Conservation (phyloP, 805 yeast species). For the Ogataea wickerhamii region DNA sequence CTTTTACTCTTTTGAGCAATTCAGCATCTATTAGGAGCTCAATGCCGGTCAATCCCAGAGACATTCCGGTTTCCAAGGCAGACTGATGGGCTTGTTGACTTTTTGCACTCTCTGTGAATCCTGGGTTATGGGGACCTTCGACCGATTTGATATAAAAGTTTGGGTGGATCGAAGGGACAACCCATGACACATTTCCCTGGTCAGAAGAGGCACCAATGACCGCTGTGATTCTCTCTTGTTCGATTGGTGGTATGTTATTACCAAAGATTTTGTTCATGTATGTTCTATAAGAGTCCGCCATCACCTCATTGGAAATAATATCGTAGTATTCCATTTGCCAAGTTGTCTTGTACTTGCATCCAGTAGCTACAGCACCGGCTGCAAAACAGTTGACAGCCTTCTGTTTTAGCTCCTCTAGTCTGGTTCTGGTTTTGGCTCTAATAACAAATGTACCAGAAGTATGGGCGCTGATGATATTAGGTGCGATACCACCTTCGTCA, state of each 20-base stretch:
- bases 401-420: constrained; percentile 17
- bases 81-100: constrained; percentile 14
- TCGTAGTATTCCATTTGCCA: constrained; percentile 28
- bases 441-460: constrained; percentile 17
- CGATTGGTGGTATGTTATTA: constrained; percentile 7
- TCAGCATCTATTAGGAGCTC: constrained; percentile 18
- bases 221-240: constrained; percentile 12
- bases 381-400: constrained; percentile 30
- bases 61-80: constrained; percentile 18
- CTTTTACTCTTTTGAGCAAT: constrained; percentile 11
- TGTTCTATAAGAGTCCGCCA: constrained; percentile 16
- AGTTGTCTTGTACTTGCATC: constrained; percentile 31
- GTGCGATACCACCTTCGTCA: constrained; percentile 23
- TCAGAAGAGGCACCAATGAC: constrained; percentile 23
- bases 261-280: constrained; percentile 16
- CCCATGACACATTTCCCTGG: constrained; percentile 25
- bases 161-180: constrained; percentile 24
- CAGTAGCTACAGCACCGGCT: constrained; percentile 30
- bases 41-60: constrained; percentile 19
- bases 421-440: constrained; percentile 17
- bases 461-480: constrained; percentile 27
- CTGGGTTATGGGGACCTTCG: constrained; percentile 23
- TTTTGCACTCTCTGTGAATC: constrained; percentile 18
- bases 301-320: constrained; percentile 19
- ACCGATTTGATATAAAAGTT: constrained; percentile 19